Base-by-base conservation (phyloP, 257 asterid genomes). In the Solanum rostratum region DNA sequence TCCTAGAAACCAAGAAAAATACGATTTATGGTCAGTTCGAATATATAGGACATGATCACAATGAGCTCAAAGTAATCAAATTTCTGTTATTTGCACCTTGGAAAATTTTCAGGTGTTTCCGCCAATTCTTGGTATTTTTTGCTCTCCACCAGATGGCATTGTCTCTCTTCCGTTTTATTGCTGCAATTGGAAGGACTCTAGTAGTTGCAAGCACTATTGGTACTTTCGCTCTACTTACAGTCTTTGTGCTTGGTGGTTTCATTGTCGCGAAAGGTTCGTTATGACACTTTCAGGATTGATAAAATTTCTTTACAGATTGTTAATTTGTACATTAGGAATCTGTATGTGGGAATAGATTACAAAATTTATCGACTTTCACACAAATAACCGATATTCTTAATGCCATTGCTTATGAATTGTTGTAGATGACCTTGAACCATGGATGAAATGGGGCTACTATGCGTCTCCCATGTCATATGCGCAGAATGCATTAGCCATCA, bases 91-190 rank as follows among this genome's bases (percentile, higher is more conserved):
- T 81, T 45, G 57, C 33, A 66, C 80, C 71, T 45, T 24, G 22
- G 74, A 30, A 39, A 22, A 55, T 80, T 83, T 90, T 73, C 94
- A 96, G 99, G 91, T 94, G 93, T 86, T 94, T 96, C 81, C 89
- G 95, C 69, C 99, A 96, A 84, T 86, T 96, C 54, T 88, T 96
- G 92, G 95, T 91, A 37, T 96, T 90, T 57, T 90, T 96, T 37
- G 96, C 97, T 3, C 84, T 96, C 86, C 98, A 96, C 90, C 97
- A 93, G 90, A 93, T 93, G 98, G 99, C 99, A 65, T 84, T 96
- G 85, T 90, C 98, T 19, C 94, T 96, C 76, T 96, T 93, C 87
- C 92, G 98, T 52, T 91, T 93, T 69, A 89, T 94, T 45, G 98
- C 92, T 22, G 97, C 94, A 55, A 90, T 96, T 76, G 99, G 98